Percentiles rank a stretch among this genome's conserved stretches.
Evolutionary conservation across 441 rosid genomes (phyloP).

Genomic region (Gossypium schwendimanii): DNA sequence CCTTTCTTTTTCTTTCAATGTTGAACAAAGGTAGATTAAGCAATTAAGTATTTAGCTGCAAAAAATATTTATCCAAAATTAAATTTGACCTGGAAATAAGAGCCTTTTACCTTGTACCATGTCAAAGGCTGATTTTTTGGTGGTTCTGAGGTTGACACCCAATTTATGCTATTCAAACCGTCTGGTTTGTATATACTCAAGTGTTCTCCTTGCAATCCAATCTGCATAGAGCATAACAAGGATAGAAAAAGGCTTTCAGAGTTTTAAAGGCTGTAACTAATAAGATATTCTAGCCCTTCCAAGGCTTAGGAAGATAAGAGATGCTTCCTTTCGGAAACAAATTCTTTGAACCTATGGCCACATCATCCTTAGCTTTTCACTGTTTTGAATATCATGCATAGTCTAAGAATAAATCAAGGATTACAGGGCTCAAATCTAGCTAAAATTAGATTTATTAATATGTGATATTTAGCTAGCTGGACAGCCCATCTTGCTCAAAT

Average conservation of each 20-base stretch:
- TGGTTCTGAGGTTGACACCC: slow-evolving; percentile 62
- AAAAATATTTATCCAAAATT: not conserved
- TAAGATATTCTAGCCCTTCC: not conserved
- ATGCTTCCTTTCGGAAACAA: not conserved
- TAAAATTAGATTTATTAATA: not conserved
- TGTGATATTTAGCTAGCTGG: not conserved
- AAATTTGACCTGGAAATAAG: not conserved
- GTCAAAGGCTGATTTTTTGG: slow-evolving; percentile 74
- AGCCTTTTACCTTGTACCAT: slow-evolving; percentile 73
- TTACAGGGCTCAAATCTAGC: not conserved
- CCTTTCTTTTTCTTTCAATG: not conserved
- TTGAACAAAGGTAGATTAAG: not conserved
- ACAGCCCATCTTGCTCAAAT: not conserved
- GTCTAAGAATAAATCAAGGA: not conserved
- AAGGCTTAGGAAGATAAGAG: not conserved
- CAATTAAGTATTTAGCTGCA: not conserved
- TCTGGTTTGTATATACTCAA: slow-evolving; percentile 53
- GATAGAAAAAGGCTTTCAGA: slow-evolving; percentile 11
- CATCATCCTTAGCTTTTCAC: not conserved
- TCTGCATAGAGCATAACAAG: slow-evolving; percentile 33
- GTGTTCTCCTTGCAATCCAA: slow-evolving; percentile 79
- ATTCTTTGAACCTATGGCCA: not conserved
- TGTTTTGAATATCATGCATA: not conserved
- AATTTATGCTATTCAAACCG: slow-evolving; percentile 35
- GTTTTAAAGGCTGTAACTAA: not conserved